phyloP scores from a whole-genome alignment of 2,329 filamentous ascomycete genomes.

The Xylaria sp. region DNA sequence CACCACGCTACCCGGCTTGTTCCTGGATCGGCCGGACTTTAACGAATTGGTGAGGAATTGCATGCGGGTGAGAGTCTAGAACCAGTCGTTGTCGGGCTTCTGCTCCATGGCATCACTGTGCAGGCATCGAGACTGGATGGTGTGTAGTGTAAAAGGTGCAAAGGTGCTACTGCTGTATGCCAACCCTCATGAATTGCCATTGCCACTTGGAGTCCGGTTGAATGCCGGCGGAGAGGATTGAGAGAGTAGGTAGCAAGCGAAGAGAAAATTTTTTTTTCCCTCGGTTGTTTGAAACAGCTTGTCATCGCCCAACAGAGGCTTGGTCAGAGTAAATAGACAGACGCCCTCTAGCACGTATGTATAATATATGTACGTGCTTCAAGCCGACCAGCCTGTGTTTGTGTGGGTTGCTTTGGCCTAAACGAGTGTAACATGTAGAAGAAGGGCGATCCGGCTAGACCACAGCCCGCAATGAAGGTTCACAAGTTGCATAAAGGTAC shows the following conservation, averaged over 20 bases:
- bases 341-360: slow-evolving; percentile 18
- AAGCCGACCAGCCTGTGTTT: not conserved
- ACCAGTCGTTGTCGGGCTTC: slow-evolving; percentile 16
- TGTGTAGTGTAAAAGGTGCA: slow-evolving; percentile 18
- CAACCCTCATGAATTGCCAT: slow-evolving; percentile 24
- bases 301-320: slow-evolving; percentile 32
- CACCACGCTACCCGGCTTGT: slow-evolving; percentile 27
- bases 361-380: slow-evolving; percentile 1
- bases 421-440: slow-evolving; percentile 12
- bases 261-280: slow-evolving; percentile 32
- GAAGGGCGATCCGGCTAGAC: not conserved
- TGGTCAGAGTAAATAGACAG: slow-evolving; percentile 32
- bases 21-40: slow-evolving; percentile 24
- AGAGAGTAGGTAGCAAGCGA: slow-evolving; percentile 35
- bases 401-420: slow-evolving; percentile 5
- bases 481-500: slow-evolving; percentile 24
- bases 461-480: slow-evolving; percentile 15
- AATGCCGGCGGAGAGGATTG: slow-evolving; percentile 30
- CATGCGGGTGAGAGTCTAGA: slow-evolving; percentile 23
- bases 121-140: slow-evolving; percentile 25
- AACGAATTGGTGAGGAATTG: slow-evolving; percentile 11
- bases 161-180: too few species aligned
- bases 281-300: slow-evolving; percentile 42
- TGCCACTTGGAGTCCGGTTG: slow-evolving; percentile 33
- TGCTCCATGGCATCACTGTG: slow-evolving; percentile 32